These are phyloP conservation scores for Plenodomus tracheiphilus DNA, from an alignment of 2,329 filamentous ascomycete genomes.

Conservation along the genomic window DNA sequence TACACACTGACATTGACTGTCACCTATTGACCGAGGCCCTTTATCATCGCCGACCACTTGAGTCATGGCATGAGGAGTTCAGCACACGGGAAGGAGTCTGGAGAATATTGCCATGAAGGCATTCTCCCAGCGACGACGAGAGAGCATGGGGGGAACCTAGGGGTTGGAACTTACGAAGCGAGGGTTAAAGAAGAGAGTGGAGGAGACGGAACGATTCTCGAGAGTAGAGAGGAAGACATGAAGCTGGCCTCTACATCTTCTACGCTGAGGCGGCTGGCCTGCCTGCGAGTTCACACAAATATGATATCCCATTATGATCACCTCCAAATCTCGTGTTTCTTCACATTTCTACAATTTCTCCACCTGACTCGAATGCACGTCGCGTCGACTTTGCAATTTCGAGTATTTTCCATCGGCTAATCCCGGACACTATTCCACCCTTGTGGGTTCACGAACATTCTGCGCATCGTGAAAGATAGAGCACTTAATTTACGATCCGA, in stretches of 20 bases:
- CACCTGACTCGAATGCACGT: neutral
- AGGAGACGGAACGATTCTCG: no score
- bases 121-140: neutral
- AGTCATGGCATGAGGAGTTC: neutral
- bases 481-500: slow-evolving; percentile 3
- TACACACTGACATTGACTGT: neutral
- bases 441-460: neutral
- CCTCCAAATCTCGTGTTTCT: neutral
- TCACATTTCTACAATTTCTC: neutral
- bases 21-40: neutral
- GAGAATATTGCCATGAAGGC: neutral
- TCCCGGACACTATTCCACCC: neutral
- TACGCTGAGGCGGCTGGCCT: slow-evolving; percentile 8
- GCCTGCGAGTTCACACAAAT: slow-evolving; percentile 4
- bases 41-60: neutral
- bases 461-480: neutral
- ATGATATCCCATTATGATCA: slow-evolving; percentile 10
- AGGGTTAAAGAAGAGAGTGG: neutral
- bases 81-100: neutral
- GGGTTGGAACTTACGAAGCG: neutral
- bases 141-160: neutral
- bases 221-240: neutral
- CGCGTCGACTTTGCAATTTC: neutral
- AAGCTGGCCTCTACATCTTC: slow-evolving; percentile 10
- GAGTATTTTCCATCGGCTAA: neutral